Percentiles rank a stretch among this genome's conserved stretches.
phyloP scores from a whole-genome alignment of 1,139 yeast species.

The Yamadazyma dushanensis region DNA sequence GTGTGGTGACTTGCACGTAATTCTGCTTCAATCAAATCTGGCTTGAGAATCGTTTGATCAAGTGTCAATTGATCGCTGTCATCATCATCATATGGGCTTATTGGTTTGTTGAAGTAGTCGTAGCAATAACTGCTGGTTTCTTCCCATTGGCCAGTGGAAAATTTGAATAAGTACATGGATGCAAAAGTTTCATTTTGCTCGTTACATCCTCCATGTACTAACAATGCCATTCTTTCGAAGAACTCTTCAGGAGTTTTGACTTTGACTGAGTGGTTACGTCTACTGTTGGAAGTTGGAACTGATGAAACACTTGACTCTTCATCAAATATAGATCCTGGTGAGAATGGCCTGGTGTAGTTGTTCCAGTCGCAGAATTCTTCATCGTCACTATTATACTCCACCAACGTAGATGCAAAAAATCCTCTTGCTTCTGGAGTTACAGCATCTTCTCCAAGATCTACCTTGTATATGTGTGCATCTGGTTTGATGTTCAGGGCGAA shows the following conservation, averaged over 20 bases:
- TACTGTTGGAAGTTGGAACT: constrained; percentile 19
- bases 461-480: constrained; percentile 12
- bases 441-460: constrained; percentile 19
- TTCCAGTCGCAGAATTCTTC: constrained; percentile 26
- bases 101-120: constrained; percentile 33
- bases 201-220: constrained; percentile 47
- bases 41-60: constrained; percentile 26
- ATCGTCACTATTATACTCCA: constrained; percentile 22
- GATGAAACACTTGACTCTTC: constrained; percentile 20
- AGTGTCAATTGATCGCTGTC: constrained; percentile 21
- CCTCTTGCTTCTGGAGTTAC: constrained; percentile 39
- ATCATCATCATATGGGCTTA: constrained; percentile 31
- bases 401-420: constrained; percentile 36
- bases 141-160: constrained; percentile 39
- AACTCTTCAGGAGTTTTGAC: constrained; percentile 19
- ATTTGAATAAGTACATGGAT: constrained; percentile 35
- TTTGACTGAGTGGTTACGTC: constrained; percentile 9
- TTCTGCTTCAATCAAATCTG: constrained; percentile 42
- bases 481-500: constrained; percentile 11
- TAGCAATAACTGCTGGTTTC: constrained; percentile 33
- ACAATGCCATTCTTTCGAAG: constrained; percentile 30
- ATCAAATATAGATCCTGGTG: constrained; percentile 15
- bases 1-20: constrained; percentile 45
- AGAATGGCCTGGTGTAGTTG: constrained; percentile 11
- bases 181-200: constrained; percentile 30